Conservation (phyloP, 306 rosid species). For the Canavalia ensiformis region DNA sequence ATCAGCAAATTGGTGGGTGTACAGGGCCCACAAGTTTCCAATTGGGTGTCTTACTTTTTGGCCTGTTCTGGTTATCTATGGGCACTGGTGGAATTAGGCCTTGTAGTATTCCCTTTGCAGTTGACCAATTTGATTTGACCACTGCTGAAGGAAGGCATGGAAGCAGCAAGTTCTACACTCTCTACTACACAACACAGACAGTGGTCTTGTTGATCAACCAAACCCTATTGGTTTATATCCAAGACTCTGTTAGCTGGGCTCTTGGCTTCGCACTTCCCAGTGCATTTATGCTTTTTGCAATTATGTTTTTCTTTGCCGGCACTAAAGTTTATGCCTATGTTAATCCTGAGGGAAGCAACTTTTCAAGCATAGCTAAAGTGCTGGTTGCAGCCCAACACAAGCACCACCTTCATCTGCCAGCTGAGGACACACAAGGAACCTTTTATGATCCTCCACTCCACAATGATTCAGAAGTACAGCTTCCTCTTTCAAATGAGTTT, state of each 20-base stretch:
- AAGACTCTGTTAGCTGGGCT: conserved; percentile 71
- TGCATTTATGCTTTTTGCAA: conserved; percentile 54
- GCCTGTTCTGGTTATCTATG: conserved; percentile 49
- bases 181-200: conserved; percentile 61
- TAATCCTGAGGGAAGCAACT: conserved; percentile 62
- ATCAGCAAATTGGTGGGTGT: conserved; percentile 47
- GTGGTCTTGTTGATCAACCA: conserved; percentile 54
- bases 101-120: conserved; percentile 51
- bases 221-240: conserved; percentile 64
- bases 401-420: conserved; percentile 49
- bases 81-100: conserved; percentile 55
- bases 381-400: conserved; percentile 65
- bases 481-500: conserved; percentile 58
- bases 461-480: conserved; percentile 43
- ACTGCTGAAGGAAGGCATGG: conserved; percentile 67
- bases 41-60: conserved; percentile 50
- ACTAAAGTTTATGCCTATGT: conserved; percentile 52
- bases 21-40: conserved; percentile 47
- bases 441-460: conserved; percentile 61
- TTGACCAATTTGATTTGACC: conserved; percentile 65
- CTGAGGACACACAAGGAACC: not conserved
- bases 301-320: conserved; percentile 59
- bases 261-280: conserved; percentile 68
- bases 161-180: conserved; percentile 55
- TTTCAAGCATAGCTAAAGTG: conserved; percentile 58